Percentiles rank a stretch among this genome's conserved stretches.
Conservation (phyloP, 1,139 yeast species). For the Hemisphaericaspora xylanilytica region DNA sequence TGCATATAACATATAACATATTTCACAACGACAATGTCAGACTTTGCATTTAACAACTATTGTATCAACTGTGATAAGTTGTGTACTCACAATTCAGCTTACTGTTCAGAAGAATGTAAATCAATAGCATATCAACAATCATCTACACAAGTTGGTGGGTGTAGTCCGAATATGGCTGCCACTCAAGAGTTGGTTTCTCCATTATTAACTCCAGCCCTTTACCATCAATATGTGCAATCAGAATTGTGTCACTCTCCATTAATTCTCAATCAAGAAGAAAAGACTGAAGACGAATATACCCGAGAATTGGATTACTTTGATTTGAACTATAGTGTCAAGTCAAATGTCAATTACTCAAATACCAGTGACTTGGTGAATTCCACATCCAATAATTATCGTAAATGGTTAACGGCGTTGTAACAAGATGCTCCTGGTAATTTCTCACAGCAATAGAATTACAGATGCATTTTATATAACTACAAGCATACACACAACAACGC, state of each 20-base stretch:
- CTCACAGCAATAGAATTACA: neutral
- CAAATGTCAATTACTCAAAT: constrained; percentile 18
- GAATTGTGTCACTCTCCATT: constrained; percentile 22
- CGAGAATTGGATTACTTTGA: constrained; percentile 32
- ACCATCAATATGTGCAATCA: constrained; percentile 24
- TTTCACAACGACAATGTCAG: constrained; percentile 26
- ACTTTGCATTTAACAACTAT: constrained; percentile 61
- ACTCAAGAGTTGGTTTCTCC: constrained; percentile 30
- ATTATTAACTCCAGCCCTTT: constrained; percentile 34
- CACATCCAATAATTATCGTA: constrained; percentile 43
- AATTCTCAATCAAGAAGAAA: constrained; percentile 14
- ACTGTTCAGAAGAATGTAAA: constrained; percentile 62
- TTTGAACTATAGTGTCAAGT: constrained; percentile 32
- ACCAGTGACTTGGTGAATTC: constrained; percentile 19
- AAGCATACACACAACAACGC: neutral
- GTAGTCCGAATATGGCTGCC: constrained; percentile 3
- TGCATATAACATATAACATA: constrained; percentile 1
- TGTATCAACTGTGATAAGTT: constrained; percentile 65
- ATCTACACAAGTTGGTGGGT: constrained; percentile 9
- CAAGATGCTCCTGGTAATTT: no score
- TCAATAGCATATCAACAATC: constrained; percentile 31
- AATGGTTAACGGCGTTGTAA: constrained; percentile 39
- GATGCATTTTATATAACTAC: neutral
- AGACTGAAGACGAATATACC: constrained; percentile 8
- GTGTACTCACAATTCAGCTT: constrained; percentile 50